Evolutionary conservation across 208 protist genomes (phyloP), one percentile per base, ranked within the genome.

Genomic region (Wallacemonas sp.): DNA sequence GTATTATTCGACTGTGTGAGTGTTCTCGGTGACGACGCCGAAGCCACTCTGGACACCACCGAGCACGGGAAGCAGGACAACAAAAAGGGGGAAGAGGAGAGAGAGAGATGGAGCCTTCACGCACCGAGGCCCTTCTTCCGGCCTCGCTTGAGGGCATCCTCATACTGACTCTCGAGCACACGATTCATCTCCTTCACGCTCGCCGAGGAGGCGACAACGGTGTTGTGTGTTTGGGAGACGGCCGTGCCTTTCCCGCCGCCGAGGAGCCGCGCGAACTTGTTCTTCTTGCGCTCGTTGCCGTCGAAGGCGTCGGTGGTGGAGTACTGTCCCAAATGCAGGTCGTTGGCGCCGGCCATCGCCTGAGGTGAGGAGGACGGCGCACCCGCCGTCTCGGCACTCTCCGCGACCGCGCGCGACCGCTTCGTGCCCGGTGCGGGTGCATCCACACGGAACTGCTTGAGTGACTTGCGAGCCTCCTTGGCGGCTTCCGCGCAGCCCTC

Each of bases 231-330:
- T 29, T 15, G 39, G 8, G 29, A 38, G 3, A 22, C 34, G 0
- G 61, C 36, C 1, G 45, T 26, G 2, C 24, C 46, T 65, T 91
- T 94, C 1, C 58, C 78, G n/a, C 89, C 85, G 24, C 89, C 89
- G 84, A 95, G 92, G 15, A 95, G 75, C 0, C 85, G 76, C 6
- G 86, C 81, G 72, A 95, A 95, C 66, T 92, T 91, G 30, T 62
- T 32, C 21, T 76, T 75, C 63, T 90, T 92, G 63, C 70, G 58
- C 19, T 41, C 63, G 53, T 91, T 73, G 10, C 71, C 68, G 53
- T 76, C 68, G 55, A 93, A 93, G 24, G 71, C 81, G 17, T 79
- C 61, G 1, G 76, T 65, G 1, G 71, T 61, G 1, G 85, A 53
- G 69, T 95, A 95, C 66, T 95, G 89, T 0, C 89, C 89, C 26